phyloP scores from a whole-genome alignment of 176 grass and related monocot species.

The Themeda triandra region DNA sequence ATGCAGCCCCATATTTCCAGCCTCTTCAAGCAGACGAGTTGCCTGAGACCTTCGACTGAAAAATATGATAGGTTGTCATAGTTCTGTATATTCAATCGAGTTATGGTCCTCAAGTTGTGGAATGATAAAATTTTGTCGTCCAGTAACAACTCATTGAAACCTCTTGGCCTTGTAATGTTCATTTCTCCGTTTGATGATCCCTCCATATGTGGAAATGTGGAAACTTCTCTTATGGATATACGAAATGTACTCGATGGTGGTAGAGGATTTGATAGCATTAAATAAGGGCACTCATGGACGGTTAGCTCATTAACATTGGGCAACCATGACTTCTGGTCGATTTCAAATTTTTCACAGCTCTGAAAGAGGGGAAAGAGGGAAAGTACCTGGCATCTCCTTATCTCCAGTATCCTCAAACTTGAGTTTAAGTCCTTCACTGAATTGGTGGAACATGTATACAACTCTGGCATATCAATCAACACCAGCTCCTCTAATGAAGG shows the following conservation, averaged over 20 bases:
- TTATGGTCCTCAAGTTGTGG: not conserved
- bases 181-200: not conserved
- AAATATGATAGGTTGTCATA: not conserved
- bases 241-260: not conserved
- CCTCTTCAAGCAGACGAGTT: constrained; percentile 17
- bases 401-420: not conserved
- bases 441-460: too few relatives aligned
- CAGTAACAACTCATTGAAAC: too few relatives aligned
- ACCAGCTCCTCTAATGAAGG: too few relatives aligned
- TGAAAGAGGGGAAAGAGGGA: constrained; percentile 19
- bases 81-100: not conserved
- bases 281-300: not conserved
- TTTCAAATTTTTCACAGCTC: not conserved
- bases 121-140: not conserved
- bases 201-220: not conserved
- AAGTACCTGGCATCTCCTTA: not conserved
- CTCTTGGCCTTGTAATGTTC: too few relatives aligned
- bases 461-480: too few relatives aligned
- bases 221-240: not conserved
- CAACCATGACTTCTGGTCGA: constrained; percentile 23
- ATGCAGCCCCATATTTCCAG: too few relatives aligned
- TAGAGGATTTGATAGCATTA: constrained; percentile 1
- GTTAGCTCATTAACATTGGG: not conserved
- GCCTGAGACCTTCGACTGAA: not conserved
- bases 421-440: not conserved